Evolutionary conservation across 176 grass and related monocot genomes (phyloP).

Genomic region (Triticum urartu): DNA sequence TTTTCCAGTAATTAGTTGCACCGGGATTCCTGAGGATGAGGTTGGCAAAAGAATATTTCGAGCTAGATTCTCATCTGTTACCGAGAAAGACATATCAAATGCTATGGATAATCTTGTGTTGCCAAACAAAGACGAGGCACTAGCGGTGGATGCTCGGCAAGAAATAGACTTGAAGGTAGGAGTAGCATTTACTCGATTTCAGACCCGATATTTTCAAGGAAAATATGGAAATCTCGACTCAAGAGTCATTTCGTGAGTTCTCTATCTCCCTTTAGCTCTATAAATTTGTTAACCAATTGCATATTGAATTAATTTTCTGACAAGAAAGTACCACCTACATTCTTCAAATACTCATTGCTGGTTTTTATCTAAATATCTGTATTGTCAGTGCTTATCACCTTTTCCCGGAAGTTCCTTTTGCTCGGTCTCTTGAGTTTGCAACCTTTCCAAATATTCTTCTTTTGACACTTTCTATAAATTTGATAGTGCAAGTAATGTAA

Average conservation of each 20-base stretch:
- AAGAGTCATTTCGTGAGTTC: conserved; percentile 98
- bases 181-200: conserved; percentile 97
- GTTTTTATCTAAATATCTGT: conserved; percentile 6
- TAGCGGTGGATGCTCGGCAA: conserved; percentile 90
- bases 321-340: not conserved
- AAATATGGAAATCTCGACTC: conserved; percentile 99
- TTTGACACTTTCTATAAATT: not conserved
- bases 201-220: conserved; percentile 94
- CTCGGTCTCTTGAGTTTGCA: not conserved
- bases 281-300: conserved; percentile 20
- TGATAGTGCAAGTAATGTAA: not conserved
- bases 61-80: conserved; percentile 92
- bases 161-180: conserved; percentile 99
- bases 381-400: conserved; percentile 9
- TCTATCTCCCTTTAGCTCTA: conserved; percentile 29
- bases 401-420: not conserved
- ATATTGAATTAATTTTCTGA: not conserved
- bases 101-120: conserved; percentile 84
- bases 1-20: conserved; percentile 78
- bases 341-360: conserved; percentile 1
- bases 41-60: conserved; percentile 79
- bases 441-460: not conserved
- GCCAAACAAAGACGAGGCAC: conserved; percentile 87
- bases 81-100: conserved; percentile 74
- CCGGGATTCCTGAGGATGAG: conserved; percentile 78